Percentiles rank a stretch among this genome's conserved stretches.
Evolutionary conservation across 2,329 filamentous ascomycete genomes (phyloP).

Genomic region (Aspergillus quadricinctus): DNA sequence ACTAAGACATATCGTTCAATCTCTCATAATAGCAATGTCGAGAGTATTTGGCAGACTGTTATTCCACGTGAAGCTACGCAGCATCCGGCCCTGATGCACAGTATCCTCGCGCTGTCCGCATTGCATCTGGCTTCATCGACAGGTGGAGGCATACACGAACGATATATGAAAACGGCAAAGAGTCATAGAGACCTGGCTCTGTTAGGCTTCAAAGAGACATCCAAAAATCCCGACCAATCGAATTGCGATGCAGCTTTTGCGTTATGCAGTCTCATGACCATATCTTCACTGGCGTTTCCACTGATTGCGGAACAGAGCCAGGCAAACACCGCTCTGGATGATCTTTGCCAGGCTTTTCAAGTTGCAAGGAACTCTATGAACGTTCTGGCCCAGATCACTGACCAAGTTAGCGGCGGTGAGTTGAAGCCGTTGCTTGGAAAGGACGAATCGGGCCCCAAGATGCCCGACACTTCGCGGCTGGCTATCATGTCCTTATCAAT

Average conservation of each 20-base stretch:
- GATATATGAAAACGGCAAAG: slow-evolving; percentile 26
- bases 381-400: slow-evolving; percentile 19
- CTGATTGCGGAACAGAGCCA: slow-evolving; percentile 7
- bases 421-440: slow-evolving; percentile 23
- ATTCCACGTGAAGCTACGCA: slow-evolving; percentile 28
- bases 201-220: slow-evolving; percentile 18
- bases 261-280: slow-evolving; percentile 29
- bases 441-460: slow-evolving; percentile 21
- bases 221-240: slow-evolving; percentile 17
- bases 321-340: slow-evolving; percentile 19
- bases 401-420: slow-evolving; percentile 22
- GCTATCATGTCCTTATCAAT: slow-evolving; percentile 24
- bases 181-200: slow-evolving; percentile 24
- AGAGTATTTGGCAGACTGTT: slow-evolving; percentile 28
- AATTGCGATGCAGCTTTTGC: slow-evolving; percentile 36
- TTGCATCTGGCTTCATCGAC: slow-evolving; percentile 25
- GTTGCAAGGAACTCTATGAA: slow-evolving; percentile 28
- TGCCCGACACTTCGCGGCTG: slow-evolving; percentile 32
- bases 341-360: slow-evolving; percentile 27
- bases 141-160: slow-evolving; percentile 13
- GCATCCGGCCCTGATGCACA: slow-evolving; percentile 29
- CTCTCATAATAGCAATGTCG: slow-evolving; percentile 19
- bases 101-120: slow-evolving; percentile 33
- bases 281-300: slow-evolving; percentile 32
- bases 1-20: slow-evolving; percentile 31